Percentiles rank a stretch among this genome's conserved stretches.
phyloP scores from a whole-genome alignment of 2,329 filamentous ascomycete genomes.

The Coleophoma crateriformis region DNA sequence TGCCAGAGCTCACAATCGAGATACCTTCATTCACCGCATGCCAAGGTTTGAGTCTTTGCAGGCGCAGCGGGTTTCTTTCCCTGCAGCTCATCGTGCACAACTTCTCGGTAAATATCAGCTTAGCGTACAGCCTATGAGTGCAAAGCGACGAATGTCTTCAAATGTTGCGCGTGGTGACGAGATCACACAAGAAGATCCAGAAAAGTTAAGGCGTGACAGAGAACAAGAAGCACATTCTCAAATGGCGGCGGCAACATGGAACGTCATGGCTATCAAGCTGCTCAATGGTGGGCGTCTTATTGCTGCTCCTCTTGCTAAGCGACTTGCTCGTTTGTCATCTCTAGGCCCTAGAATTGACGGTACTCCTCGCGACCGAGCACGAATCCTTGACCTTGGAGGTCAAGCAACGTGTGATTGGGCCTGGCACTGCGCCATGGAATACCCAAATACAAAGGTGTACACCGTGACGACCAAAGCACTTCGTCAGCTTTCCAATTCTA shows the following conservation, averaged over 20 bases:
- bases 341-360: conserved; percentile 39
- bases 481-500: conserved; percentile 65
- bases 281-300: conserved; percentile 62
- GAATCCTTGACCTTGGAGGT: conserved; percentile 83
- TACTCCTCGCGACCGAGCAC: conserved; percentile 44
- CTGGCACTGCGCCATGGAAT: conserved; percentile 85
- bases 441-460: conserved; percentile 80
- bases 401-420: conserved; percentile 88
- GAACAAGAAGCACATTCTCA: conserved; percentile 77
- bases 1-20: conserved; percentile 58
- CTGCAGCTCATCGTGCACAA: conserved; percentile 69
- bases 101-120: conserved; percentile 83
- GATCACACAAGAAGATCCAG: conserved; percentile 54
- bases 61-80: conserved; percentile 70
- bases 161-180: conserved; percentile 72
- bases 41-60: conserved; percentile 86
- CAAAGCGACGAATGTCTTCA: conserved; percentile 65
- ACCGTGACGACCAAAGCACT: conserved; percentile 75
- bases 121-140: conserved; percentile 60
- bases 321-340: conserved; percentile 48
- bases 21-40: conserved; percentile 80
- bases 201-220: conserved; percentile 62
- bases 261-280: conserved; percentile 54
- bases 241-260: conserved; percentile 55
- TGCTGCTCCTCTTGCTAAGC: conserved; percentile 57